These are phyloP conservation scores for Salix viminalis DNA, from an alignment of 345 rosid species.

Conservation along the genomic window DNA sequence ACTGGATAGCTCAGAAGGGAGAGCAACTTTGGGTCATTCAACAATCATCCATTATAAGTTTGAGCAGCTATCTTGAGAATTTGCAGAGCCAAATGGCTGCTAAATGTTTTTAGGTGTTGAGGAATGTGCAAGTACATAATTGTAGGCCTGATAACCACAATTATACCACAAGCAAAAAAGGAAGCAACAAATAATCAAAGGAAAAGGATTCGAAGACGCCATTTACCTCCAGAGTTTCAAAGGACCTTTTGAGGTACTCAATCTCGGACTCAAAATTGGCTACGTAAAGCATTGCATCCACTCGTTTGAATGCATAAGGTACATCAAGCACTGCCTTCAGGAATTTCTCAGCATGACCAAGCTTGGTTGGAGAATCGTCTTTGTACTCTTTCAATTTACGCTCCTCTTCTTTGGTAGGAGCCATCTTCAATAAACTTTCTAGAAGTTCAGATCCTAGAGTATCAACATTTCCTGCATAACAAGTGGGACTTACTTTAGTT, in stretches of 20 bases:
- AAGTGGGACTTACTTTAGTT: slow-evolving; percentile 17
- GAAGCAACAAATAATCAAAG: neutral
- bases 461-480: slow-evolving; percentile 75
- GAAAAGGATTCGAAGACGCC: neutral
- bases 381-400: slow-evolving; percentile 68
- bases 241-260: slow-evolving; percentile 77
- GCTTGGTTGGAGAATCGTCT: slow-evolving; percentile 74
- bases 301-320: slow-evolving; percentile 90
- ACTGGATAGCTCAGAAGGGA: neutral
- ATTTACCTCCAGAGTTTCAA: slow-evolving; percentile 85
- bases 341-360: slow-evolving; percentile 89
- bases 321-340: slow-evolving; percentile 80
- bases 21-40: neutral
- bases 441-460: slow-evolving; percentile 93
- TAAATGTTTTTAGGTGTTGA: neutral
- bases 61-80: neutral
- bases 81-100: neutral
- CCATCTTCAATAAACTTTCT: slow-evolving; percentile 88
- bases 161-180: neutral
- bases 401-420: slow-evolving; percentile 93
- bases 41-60: neutral
- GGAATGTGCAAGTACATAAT: neutral
- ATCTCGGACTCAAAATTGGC: slow-evolving; percentile 87
- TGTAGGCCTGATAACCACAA: neutral
- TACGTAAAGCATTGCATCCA: slow-evolving; percentile 77